Base-by-base conservation (phyloP, 192 early-diverging fungal genomes). In the Coemansia sp. region DNA sequence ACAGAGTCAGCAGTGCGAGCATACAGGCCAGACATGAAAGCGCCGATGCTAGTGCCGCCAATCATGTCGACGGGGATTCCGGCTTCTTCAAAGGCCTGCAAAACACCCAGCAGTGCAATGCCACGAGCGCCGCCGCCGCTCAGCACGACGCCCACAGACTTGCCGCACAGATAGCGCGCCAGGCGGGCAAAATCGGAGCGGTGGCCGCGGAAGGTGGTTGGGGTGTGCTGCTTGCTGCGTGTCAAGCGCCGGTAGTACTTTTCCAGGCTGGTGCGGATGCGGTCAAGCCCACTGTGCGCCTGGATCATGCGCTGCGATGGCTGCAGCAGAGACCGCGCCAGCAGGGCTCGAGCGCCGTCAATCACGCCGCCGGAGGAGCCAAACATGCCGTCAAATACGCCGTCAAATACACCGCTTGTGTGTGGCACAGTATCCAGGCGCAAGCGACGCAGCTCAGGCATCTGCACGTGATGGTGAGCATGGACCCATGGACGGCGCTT, bases 71-170 rank as follows among this genome's bases (percentile, higher is more conserved):
- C 88, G 2, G 96, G 96, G 37, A 99, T 92, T 0, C 97, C 97
- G 3, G 93, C 94, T 68, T 99, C 97, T 70, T 99, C 96, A 32
- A 99, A 83, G 0, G 95, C 95, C 38, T 87, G 86, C 67, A 99
- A 92, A 37, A 97, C 84, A 48, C 95, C 95, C 61, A 98, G 85
- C 48, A 97, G 94, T 0, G 90, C 83, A 48, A 97, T 92, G 8
- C 97, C 97, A 35, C 97, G 87, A 0, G 97, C 97, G 2, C 97
- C 97, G 25, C 97, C 97, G 23, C 97, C 97, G 19, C 97, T 93
- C 23, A 99, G 79, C 22, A 97, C 96, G 4, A 99, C 76, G 4
- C 94, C 97, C 6, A 99, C 90, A 0, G 94, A 94, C 56, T 89
- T 89, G 48, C 92, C 92, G 49, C 94, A 90, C 61, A 99, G 74